Evolutionary conservation across 495 filamentous ascomycete species (phyloP).

Genomic region (Penicillium angulare): DNA sequence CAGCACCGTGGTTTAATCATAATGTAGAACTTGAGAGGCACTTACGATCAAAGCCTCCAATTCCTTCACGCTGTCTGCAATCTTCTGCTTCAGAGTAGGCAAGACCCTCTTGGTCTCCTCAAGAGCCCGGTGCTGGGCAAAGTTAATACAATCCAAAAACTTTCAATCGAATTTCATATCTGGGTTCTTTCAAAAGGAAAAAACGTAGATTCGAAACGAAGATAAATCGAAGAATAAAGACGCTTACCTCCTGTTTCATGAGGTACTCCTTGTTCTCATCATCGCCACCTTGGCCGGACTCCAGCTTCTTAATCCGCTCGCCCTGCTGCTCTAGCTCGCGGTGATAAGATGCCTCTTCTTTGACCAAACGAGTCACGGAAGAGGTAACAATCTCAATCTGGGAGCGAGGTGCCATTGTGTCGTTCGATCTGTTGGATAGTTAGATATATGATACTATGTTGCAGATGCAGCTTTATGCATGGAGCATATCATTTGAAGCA

Average conservation of each 20-base stretch:
- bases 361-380: constrained; percentile 76
- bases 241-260: constrained; percentile 82
- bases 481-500: not conserved
- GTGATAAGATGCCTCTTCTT: constrained; percentile 88
- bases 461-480: not conserved
- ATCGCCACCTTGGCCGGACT: constrained; percentile 40
- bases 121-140: constrained; percentile 62
- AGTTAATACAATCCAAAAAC: not conserved
- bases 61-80: constrained; percentile 62
- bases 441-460: not conserved
- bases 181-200: too few species aligned
- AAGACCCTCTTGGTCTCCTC: constrained; percentile 83
- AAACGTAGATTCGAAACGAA: too few species aligned
- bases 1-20: constrained; percentile 11
- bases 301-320: constrained; percentile 65
- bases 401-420: constrained; percentile 68
- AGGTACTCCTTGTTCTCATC: constrained; percentile 69
- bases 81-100: constrained; percentile 61
- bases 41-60: constrained; percentile 66
- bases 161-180: too few species aligned
- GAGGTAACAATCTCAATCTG: constrained; percentile 70
- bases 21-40: constrained; percentile 1
- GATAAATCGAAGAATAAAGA: too few species aligned
- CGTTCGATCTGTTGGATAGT: constrained; percentile 1
- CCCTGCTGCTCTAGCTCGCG: constrained; percentile 74